Evolutionary conservation across 2,329 filamentous ascomycete species (phyloP).

Genomic region (Verticillium tricorpus): DNA sequence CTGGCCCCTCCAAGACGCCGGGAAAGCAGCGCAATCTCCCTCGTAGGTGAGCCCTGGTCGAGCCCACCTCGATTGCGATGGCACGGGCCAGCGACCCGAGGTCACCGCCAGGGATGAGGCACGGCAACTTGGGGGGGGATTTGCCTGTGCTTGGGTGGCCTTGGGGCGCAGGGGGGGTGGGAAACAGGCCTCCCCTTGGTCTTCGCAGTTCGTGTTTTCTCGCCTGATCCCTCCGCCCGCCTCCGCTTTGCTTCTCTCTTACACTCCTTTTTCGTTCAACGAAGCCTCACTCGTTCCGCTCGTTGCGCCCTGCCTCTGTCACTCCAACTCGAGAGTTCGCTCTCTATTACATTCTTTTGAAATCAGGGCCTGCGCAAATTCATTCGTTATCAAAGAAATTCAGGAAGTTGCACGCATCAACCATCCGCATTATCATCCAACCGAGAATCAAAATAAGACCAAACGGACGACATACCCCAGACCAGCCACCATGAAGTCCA

Average conservation of each 20-base stretch:
- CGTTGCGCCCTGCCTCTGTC: background rate
- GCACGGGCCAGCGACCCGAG: background rate
- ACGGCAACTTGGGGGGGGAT: background rate
- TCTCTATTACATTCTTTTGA: constrained; percentile 1
- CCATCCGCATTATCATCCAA: background rate
- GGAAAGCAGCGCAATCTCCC: background rate
- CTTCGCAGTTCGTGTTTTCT: background rate
- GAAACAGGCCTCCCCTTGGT: background rate
- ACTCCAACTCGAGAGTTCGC: constrained; percentile 1
- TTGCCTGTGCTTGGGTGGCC: background rate
- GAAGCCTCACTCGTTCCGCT: background rate
- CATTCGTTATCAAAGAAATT: background rate
- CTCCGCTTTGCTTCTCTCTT: background rate
- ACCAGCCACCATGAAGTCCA: constrained; percentile 40
- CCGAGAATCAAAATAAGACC: background rate
- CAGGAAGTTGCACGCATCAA: background rate
- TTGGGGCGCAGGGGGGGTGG: background rate
- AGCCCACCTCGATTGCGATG: background rate
- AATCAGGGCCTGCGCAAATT: background rate
- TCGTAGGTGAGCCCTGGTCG: background rate
- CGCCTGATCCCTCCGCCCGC: background rate
- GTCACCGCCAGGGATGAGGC: background rate
- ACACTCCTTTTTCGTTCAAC: background rate
- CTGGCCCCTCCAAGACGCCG: background rate
- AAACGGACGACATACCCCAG: background rate